Conservation (phyloP, 73 alveolate genomes). For the Urostyla sp. region DNA sequence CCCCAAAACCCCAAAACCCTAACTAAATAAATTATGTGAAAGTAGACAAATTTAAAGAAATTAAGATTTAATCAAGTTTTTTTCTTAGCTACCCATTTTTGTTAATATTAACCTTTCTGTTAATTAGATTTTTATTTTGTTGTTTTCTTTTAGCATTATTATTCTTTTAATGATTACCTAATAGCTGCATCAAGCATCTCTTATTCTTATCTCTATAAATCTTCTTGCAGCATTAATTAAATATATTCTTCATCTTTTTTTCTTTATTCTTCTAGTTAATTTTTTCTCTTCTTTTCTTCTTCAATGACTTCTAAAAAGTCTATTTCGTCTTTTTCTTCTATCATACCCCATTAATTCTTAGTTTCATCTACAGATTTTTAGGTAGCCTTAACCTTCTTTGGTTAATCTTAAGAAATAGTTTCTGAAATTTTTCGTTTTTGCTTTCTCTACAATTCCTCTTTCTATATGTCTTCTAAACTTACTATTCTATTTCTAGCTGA, state of each 20-base stretch:
- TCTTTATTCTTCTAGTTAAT: background rate
- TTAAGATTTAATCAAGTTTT: no score
- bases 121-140: background rate
- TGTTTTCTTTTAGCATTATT: background rate
- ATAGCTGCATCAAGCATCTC: slow-evolving; percentile 31
- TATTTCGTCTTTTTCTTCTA: slow-evolving; percentile 33
- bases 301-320: slow-evolving; percentile 28
- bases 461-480: slow-evolving; percentile 22
- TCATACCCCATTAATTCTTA: slow-evolving; percentile 34
- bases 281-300: slow-evolving; percentile 21
- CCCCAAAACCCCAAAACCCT: slow-evolving; percentile 2
- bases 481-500: background rate
- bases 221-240: slow-evolving; percentile 26
- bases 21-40: background rate
- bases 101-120: background rate
- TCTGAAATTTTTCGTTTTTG: background rate
- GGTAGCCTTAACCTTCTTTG: background rate
- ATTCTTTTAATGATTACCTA: background rate
- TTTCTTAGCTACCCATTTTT: slow-evolving; percentile 9
- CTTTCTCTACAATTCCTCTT: slow-evolving; percentile 28
- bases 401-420: background rate
- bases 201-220: slow-evolving; percentile 24
- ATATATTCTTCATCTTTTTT: slow-evolving; percentile 4
- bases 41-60: no score
- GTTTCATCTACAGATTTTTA: background rate